Evolutionary conservation across 2,329 filamentous ascomycete species (phyloP), one percentile per base, ranked within the genome.

Genomic region (Beauveria bassiana): DNA sequence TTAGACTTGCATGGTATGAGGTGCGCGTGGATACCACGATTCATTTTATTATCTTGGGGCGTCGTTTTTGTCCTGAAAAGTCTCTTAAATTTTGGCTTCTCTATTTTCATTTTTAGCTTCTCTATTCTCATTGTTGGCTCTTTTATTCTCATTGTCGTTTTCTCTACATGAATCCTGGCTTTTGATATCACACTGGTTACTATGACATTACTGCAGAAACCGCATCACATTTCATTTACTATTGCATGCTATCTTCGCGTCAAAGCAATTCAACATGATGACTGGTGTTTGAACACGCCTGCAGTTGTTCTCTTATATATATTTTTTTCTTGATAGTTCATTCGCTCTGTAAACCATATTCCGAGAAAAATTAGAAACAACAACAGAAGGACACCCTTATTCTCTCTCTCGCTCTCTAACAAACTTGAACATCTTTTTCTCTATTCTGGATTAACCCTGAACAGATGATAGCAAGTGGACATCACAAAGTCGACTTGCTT

Each of bases 1-100:
- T 69, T 93, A 82, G 65, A 24, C 12, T 40, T 20, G 16, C 8
- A 28, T 12, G 12, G 9, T 9, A 18, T 10, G n/a, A 16, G 28
- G 22, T 8, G 38, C 5, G 42, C 9, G 8, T 46, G n/a, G n/a
- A 1, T 16, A 40, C 4, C 22, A 54, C 16, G 38, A 54, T 22
- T 12, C 10, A 54, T 28, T 28, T 22, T 20, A 12, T 2, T n/a
- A 38, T 54, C 22, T 12, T 12, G 22, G 22, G 20, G 34, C 5
- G 8, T 54, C 42, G 9, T 54, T 42, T 24, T 22, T 28, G 5
- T 20, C 9, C 38, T 7, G 42, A 5, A 54, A 22, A n/a, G 52
- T 34, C 5, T n/a, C 2, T 42, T 22, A 3, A 16, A 5, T 24
- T 2, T n/a, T 40, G n/a, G 6, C 8, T 55, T 28, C 12, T 45